Evolutionary conservation across 1,284 basidiomycete genomes (phyloP), one percentile per base, ranked within the genome.

Genomic region (Naganishia sp.): DNA sequence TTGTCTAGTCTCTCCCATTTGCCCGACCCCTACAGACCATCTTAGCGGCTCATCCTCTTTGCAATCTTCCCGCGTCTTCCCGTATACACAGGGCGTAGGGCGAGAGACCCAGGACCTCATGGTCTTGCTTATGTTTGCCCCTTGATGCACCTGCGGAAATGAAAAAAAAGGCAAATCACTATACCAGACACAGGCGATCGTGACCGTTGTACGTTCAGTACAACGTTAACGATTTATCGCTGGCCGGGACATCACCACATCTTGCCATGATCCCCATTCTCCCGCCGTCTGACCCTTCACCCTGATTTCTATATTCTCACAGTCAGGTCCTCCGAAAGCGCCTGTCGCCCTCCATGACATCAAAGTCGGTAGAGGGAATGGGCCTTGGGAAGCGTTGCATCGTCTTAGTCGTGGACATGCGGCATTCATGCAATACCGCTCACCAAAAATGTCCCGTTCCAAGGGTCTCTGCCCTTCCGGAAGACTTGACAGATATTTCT

Each of bases 381-480:
- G 79, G 2, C 79, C 79, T 80, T 63, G 0, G 13, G 31, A 43
- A n/a, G 42, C 9, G 54, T 49, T 9, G 52, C 16, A 25, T 44
- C 16, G 36, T 43, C 9, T 42, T 10, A 23, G 36, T 28, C 3
- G 28, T 28, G 28, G 28, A 28, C 28, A 28, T 2, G 28, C 28
- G 28, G 28, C 28, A 28, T 28, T n/a, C 10, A 5, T 31, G 28
- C 23, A 36, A 44, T 25, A 28, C 15, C 16, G 6, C 25, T 11
- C 25, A 78, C 80, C 80, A 56, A 80, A 81, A 0, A 78, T 68
- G 63, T 81, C 79, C 15, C 79, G 69, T 59, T 81, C 80, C 11
- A 80, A 73, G 0, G 80, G 80, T 25, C 78, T 67, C 63, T 80
- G 77, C 5, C 67, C 74, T 61, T 77, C 77, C 0, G 79, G 78